These are phyloP conservation scores for Irpex sp. DNA, from an alignment of 1,284 basidiomycete species.

Conservation along the genomic window DNA sequence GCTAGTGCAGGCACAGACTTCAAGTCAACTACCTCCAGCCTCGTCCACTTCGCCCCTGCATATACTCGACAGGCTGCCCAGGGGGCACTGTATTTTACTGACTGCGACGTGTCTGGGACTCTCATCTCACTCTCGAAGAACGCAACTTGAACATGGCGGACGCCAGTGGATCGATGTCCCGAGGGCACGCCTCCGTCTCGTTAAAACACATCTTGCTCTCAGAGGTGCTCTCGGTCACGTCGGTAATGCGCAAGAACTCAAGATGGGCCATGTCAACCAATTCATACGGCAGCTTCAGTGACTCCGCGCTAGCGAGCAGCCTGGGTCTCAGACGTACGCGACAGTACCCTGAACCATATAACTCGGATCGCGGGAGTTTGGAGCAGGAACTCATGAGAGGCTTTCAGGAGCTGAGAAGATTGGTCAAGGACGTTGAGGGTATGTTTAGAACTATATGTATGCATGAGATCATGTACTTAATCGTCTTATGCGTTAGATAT, in stretches of 20 bases:
- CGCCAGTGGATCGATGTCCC: neutral
- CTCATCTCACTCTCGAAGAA: too few species aligned
- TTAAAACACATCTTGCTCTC: constrained; percentile 78
- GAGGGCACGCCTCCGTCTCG: constrained; percentile 35
- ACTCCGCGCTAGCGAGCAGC: constrained; percentile 66
- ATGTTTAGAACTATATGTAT: constrained; percentile 22
- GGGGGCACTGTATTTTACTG: too few species aligned
- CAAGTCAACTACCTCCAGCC: too few species aligned
- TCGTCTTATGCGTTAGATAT: constrained; percentile 44
- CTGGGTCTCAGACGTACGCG: constrained; percentile 67
- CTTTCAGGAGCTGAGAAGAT: constrained; percentile 84
- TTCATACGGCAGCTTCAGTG: constrained; percentile 53
- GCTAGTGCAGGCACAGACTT: too few species aligned
- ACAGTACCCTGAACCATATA: constrained; percentile 32
- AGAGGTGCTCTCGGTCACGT: constrained; percentile 91
- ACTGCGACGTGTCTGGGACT: too few species aligned
- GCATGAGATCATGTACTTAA: neutral
- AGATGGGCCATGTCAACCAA: constrained; percentile 80
- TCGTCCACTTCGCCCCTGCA: too few species aligned
- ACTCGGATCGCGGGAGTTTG: constrained; percentile 44
- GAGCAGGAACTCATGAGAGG: constrained; percentile 86
- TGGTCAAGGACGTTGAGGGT: constrained; percentile 75
- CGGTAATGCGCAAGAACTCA: constrained; percentile 96
- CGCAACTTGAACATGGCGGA: neutral
- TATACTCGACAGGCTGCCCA: too few species aligned